Evolutionary conservation across 768 basidiomycete genomes (phyloP).

Genomic region (Trametes sanguinea): DNA sequence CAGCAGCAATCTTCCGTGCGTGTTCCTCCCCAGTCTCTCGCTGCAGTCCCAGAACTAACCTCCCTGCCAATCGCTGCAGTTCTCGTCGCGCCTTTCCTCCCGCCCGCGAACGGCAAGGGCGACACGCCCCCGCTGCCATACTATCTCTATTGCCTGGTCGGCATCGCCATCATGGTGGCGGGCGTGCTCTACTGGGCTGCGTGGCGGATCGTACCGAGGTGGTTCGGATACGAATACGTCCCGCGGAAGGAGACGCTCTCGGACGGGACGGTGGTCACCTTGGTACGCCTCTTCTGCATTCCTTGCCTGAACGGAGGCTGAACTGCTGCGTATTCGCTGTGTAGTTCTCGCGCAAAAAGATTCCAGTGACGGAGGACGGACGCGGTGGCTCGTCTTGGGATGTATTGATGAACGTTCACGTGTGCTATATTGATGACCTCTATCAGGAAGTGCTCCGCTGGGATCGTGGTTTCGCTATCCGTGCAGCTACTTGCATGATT

Average conservation of each 20-base stretch:
- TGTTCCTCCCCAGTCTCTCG: constrained; percentile 1
- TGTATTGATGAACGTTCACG: too few species aligned
- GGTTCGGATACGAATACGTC: constrained; percentile 50
- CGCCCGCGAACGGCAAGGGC: constrained; percentile 53
- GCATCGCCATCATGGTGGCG: constrained; percentile 47
- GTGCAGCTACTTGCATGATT: too few species aligned
- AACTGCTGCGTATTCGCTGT: not conserved
- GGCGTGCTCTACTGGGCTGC: constrained; percentile 57
- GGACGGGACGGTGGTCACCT: constrained; percentile 57
- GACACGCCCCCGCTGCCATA: constrained; percentile 64
- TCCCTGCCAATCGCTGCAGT: constrained; percentile 32
- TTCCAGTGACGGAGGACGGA: constrained; percentile 6
- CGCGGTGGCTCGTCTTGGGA: too few species aligned
- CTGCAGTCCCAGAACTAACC: constrained; percentile 16
- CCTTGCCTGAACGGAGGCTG: not conserved
- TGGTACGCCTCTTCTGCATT: constrained; percentile 36
- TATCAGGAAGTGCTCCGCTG: too few species aligned
- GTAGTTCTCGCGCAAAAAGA: constrained; percentile 23
- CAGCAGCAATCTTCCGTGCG: constrained; percentile 52
- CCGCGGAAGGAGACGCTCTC: constrained; percentile 49
- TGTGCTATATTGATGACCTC: too few species aligned
- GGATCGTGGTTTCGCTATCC: too few species aligned
- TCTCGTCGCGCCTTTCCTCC: constrained; percentile 56
- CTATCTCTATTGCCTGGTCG: constrained; percentile 57
- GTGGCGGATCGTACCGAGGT: constrained; percentile 53